Conservation (phyloP, 116 monocot genomes). For the Posidonia oceanica region DNA sequence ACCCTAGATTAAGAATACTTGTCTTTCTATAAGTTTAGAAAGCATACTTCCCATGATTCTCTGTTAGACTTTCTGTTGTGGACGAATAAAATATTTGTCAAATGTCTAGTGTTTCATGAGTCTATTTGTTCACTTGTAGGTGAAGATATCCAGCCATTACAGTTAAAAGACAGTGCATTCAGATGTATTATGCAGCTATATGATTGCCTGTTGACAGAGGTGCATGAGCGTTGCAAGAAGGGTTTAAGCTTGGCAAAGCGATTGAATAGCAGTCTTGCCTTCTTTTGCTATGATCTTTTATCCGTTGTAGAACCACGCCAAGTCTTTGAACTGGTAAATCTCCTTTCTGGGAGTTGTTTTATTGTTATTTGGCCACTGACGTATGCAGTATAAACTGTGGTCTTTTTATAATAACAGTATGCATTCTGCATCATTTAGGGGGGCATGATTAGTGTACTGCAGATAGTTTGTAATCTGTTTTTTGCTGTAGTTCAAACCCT, state of each 20-base stretch:
- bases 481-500: too few relatives aligned
- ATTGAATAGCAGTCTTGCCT: conserved; percentile 89
- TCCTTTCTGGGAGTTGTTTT: neutral
- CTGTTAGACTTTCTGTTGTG: too few relatives aligned
- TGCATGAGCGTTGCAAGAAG: conserved; percentile 98
- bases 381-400: too few relatives aligned
- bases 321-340: conserved; percentile 93
- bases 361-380: neutral
- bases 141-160: conserved; percentile 96
- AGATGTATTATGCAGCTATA: conserved; percentile 92
- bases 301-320: conserved; percentile 95
- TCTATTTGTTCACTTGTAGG: conserved; percentile 28
- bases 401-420: too few relatives aligned
- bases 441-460: too few relatives aligned
- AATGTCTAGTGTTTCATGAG: neutral
- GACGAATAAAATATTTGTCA: neutral
- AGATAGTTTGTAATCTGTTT: too few relatives aligned
- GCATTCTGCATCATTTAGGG: too few relatives aligned
- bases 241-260: conserved; percentile 93
- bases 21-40: too few relatives aligned
- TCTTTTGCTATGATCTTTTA: conserved; percentile 94
- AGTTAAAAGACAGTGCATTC: conserved; percentile 93
- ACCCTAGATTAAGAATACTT: too few relatives aligned
- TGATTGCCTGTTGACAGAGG: conserved; percentile 97
- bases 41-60: too few relatives aligned